A percentile compares a stretch with the other conserved stretches of the same genome.
Evolutionary conservation across 1,139 yeast genomes (phyloP).

Genomic region (Scheffersomyces insectosa): DNA sequence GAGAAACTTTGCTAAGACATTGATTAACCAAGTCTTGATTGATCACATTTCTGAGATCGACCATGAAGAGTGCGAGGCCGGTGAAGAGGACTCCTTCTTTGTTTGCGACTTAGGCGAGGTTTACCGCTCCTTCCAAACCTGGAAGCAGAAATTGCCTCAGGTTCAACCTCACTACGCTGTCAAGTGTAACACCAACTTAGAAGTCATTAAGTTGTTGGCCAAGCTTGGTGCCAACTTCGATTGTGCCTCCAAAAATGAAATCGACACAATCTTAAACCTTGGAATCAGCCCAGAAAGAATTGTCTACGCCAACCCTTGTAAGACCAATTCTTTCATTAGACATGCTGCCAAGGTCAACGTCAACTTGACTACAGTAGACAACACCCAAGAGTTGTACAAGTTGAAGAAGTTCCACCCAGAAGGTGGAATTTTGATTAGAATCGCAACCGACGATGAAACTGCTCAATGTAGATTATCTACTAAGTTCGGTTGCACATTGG

Average conservation of each 20-base stretch:
- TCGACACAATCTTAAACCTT: slow-evolving; percentile 60
- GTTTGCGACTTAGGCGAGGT: slow-evolving; percentile 84
- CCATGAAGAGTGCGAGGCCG: slow-evolving; percentile 64
- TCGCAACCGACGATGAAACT: slow-evolving; percentile 85
- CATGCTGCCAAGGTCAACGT: slow-evolving; percentile 61
- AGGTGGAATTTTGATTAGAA: slow-evolving; percentile 72
- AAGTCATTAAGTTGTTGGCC: slow-evolving; percentile 59
- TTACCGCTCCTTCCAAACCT: slow-evolving; percentile 55
- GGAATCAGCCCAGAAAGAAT: slow-evolving; percentile 69
- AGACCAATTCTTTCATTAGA: slow-evolving; percentile 77
- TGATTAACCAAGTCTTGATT: slow-evolving; percentile 43
- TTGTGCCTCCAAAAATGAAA: slow-evolving; percentile 90
- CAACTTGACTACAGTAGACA: slow-evolving; percentile 84
- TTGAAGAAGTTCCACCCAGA: slow-evolving; percentile 66
- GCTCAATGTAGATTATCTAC: slow-evolving; percentile 87
- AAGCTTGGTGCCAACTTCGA: slow-evolving; percentile 77
- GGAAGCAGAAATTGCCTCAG: slow-evolving; percentile 68
- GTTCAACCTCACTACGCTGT: slow-evolving; percentile 89
- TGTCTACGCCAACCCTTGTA: slow-evolving; percentile 93
- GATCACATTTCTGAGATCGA: slow-evolving; percentile 50
- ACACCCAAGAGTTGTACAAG: slow-evolving; percentile 79
- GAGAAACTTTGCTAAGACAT: slow-evolving; percentile 3
- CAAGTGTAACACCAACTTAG: slow-evolving; percentile 81
- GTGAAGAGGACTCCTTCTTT: slow-evolving; percentile 85
- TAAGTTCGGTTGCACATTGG: slow-evolving; percentile 81